Conservation (phyloP, 169 alveolate species). For the Babesia ovata region DNA sequence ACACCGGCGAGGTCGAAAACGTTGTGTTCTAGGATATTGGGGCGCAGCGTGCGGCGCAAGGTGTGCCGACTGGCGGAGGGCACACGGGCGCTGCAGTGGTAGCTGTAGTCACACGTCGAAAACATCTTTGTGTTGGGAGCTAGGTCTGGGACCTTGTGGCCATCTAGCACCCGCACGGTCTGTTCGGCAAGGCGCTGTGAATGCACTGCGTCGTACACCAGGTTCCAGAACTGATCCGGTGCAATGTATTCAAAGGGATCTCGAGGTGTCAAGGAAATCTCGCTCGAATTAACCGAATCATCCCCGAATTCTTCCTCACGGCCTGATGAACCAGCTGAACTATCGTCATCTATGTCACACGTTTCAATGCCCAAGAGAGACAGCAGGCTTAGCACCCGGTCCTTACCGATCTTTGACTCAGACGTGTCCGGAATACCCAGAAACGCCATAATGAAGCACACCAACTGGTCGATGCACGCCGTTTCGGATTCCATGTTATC, state of each 20-base stretch:
- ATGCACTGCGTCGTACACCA: conserved; percentile 9
- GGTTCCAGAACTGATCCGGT: conserved; percentile 8
- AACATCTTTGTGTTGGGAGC: conserved; percentile 49
- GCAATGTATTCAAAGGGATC: neutral
- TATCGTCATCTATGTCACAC: neutral
- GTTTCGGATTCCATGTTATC: neutral
- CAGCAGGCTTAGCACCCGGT: conserved; percentile 1
- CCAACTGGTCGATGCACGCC: conserved; percentile 11
- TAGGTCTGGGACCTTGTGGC: conserved; percentile 5
- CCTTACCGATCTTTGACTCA: neutral
- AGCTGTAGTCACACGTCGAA: conserved; percentile 51
- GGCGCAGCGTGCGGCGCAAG: conserved; percentile 33
- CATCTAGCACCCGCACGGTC: conserved; percentile 1
- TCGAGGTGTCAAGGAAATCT: neutral
- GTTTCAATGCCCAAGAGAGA: conserved; percentile 11
- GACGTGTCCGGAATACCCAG: neutral
- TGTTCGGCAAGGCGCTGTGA: neutral
- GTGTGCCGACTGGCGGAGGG: conserved; percentile 50
- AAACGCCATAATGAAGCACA: neutral
- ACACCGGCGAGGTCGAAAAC: conserved; percentile 37
- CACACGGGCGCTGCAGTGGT: conserved; percentile 35
- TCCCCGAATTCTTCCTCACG: neutral
- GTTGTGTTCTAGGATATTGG: conserved; percentile 36
- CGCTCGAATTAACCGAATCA: neutral
- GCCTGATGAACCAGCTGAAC: neutral